Evolutionary conservation across 2,329 filamentous ascomycete genomes (phyloP), one percentile per base, ranked within the genome.

Genomic region (Penicillium sp.): DNA sequence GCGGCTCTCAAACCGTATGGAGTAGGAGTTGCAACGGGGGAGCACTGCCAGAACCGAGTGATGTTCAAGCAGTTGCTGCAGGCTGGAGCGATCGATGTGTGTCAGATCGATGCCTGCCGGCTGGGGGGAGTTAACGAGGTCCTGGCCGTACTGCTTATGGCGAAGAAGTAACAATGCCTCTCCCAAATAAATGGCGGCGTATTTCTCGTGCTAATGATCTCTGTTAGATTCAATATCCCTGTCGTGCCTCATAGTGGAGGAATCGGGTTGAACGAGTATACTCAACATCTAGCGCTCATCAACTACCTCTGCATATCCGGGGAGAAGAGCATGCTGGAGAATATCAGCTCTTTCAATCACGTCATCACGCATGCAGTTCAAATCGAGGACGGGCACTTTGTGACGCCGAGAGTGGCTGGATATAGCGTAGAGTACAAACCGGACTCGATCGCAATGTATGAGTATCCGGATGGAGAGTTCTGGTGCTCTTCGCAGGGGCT

Each of bases 381-480:
- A 23, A 47, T 21, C 13, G 26, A 21, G 21, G 13, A 47, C 13
- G 44, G 44, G 13, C n/a, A 47, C 21, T 47, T 47, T 29, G 44
- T 47, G 23, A 47, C 44, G 4, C 44, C 44, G 7, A 13, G 26
- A 21, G 44, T 25, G n/a, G 23, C 62, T 9, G 70, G 69, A 1
- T 71, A 72, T 51, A 69, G 65, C 3, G 65, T 67, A 16, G 66
- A 68, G 49, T 52, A 43, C 6, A 69, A 67, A 8, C 31, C 69
- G 27, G 69, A 70, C 48, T 67, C 67, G 58, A 69, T 71, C 54
- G 67, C 10, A 7, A 47, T 23, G 9, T 47, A 47, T 29, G 19
- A 66, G 3, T 71, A 69, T 46, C 69, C 69, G 7, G 59, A 60
- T 21, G 71, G 71, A 1, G 69, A 58, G 39, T 73, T 73, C 57